Conservation (phyloP, 2,329 filamentous ascomycete species). For the Ceratocystis destructans region DNA sequence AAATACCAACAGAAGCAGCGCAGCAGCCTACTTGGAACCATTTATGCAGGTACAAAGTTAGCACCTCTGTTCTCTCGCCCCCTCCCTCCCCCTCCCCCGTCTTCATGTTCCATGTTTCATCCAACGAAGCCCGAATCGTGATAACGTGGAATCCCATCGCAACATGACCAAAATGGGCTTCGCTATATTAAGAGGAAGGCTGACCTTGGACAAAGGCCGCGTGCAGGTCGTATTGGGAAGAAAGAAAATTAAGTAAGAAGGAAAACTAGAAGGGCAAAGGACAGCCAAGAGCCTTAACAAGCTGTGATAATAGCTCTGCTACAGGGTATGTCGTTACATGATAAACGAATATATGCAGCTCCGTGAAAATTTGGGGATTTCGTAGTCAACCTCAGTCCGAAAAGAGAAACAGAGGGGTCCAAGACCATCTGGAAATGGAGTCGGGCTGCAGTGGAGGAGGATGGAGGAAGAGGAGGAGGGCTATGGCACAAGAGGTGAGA, state of each 20-base stretch:
- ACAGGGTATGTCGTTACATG: background rate
- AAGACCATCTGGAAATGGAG: background rate
- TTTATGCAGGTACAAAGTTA: constrained; percentile 3
- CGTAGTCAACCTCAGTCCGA: background rate
- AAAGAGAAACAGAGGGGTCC: background rate
- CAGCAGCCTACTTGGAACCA: background rate
- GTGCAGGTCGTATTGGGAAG: background rate
- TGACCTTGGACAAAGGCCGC: background rate
- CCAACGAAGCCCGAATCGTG: background rate
- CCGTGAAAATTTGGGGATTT: background rate
- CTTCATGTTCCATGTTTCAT: background rate
- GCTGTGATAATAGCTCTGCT: background rate
- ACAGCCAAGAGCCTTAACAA: background rate
- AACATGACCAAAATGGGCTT: background rate
- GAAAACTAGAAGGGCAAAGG: background rate
- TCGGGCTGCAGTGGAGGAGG: background rate
- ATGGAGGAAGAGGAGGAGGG: background rate
- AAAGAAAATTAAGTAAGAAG: background rate
- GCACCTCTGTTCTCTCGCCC: background rate
- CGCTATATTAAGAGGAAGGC: background rate
- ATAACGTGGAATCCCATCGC: background rate
- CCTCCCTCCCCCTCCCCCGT: too few species aligned
- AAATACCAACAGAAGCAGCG: background rate
- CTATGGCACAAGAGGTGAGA: background rate
- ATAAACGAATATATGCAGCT: background rate